Evolutionary conservation across 1,284 basidiomycete genomes (phyloP).

Genomic region (Fomitiporia mediterranea): DNA sequence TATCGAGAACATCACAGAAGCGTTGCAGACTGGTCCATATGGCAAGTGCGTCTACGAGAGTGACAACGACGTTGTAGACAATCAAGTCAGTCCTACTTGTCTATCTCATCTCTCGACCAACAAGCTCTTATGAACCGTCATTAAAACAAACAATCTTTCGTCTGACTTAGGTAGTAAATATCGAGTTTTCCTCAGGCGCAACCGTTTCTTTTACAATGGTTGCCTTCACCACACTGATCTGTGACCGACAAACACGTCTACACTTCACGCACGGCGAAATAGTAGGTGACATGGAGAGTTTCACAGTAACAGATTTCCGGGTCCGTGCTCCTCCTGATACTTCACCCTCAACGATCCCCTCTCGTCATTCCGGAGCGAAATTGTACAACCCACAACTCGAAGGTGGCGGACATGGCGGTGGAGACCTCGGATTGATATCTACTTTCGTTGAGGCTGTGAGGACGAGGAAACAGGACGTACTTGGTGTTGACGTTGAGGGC

Average conservation of each 20-base stretch:
- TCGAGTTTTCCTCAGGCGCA: conserved; percentile 72
- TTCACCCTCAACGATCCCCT: not conserved
- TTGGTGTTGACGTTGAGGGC: conserved; percentile 65
- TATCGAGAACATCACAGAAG: conserved; percentile 69
- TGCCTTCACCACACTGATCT: conserved; percentile 65
- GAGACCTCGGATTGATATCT: conserved; percentile 67
- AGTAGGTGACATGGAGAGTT: conserved; percentile 72
- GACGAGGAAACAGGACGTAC: conserved; percentile 51
- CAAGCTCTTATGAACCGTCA: not conserved
- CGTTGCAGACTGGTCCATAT: conserved; percentile 63
- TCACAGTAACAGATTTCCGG: conserved; percentile 76
- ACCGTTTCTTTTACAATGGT: conserved; percentile 84
- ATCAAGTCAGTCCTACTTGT: conserved; percentile 41
- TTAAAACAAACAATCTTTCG: no score
- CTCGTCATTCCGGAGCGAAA: conserved; percentile 30
- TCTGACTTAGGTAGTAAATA: conserved; percentile 58
- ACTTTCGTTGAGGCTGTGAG: conserved; percentile 72
- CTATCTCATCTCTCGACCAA: not conserved
- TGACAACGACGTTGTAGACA: conserved; percentile 76
- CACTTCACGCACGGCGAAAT: conserved; percentile 83
- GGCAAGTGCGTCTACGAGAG: conserved; percentile 81
- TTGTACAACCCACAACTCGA: conserved; percentile 49
- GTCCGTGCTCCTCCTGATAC: conserved; percentile 33
- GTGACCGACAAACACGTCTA: conserved; percentile 70
- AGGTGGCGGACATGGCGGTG: conserved; percentile 75